These are phyloP conservation scores for Arthonia radiata DNA, from an alignment of 495 filamentous ascomycete genomes.

Conservation along the genomic window DNA sequence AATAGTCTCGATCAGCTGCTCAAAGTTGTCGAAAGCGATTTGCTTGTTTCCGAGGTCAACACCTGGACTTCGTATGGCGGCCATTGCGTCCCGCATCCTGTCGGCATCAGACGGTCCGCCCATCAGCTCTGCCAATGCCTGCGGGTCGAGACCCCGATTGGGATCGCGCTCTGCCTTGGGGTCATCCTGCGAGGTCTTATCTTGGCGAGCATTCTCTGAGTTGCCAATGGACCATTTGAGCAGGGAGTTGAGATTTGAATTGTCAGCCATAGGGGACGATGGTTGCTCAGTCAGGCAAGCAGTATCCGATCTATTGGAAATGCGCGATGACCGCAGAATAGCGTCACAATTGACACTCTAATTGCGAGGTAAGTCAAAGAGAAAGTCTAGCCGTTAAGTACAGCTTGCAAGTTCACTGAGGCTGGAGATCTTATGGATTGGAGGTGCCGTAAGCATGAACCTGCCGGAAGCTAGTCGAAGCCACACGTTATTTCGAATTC, in stretches of 20 bases:
- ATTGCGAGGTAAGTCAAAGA: too few species aligned
- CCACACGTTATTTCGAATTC: too few species aligned
- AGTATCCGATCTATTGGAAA: too few species aligned
- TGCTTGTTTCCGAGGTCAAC: constrained; percentile 50
- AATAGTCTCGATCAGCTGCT: constrained; percentile 69
- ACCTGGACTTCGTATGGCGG: constrained; percentile 36
- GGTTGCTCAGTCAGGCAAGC: too few species aligned
- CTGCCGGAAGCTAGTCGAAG: too few species aligned
- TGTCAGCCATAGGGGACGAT: too few species aligned
- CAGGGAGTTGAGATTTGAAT: constrained; percentile 45
- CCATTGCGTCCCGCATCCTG: constrained; percentile 65
- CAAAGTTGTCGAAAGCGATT: constrained; percentile 86
- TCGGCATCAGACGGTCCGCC: constrained; percentile 69
- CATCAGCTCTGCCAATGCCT: constrained; percentile 47
- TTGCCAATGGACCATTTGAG: constrained; percentile 90
- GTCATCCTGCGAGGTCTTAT: constrained; percentile 10
- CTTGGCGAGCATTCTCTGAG: constrained; percentile 19
- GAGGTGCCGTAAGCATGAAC: too few species aligned
- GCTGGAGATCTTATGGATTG: too few species aligned
- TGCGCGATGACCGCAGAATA: too few species aligned
- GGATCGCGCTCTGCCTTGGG: constrained; percentile 15
- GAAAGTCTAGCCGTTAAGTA: too few species aligned
- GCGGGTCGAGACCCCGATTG: constrained; percentile 27
- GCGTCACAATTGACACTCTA: too few species aligned
- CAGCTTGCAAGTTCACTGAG: too few species aligned